A percentile compares a stretch with the other conserved stretches of the same genome.
phyloP scores from a whole-genome alignment of 352 stramenopile genomes.

The Phytophthora sojae region DNA sequence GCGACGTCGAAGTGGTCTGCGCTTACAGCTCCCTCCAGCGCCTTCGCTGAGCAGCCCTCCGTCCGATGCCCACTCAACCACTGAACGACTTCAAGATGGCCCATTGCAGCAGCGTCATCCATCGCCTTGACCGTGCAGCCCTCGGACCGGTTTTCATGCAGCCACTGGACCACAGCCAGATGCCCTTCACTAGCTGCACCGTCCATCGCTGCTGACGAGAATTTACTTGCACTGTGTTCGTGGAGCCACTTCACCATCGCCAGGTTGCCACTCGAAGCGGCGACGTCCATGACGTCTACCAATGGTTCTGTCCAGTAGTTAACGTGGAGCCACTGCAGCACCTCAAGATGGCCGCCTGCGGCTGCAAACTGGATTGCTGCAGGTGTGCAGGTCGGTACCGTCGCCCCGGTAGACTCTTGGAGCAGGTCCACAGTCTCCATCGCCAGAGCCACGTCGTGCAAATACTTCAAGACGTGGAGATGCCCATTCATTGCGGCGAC shows the following conservation, averaged over 20 bases:
- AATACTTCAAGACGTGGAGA: constrained; percentile 36
- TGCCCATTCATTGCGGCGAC: constrained; percentile 41
- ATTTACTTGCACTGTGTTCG: constrained; percentile 21
- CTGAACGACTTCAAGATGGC: constrained; percentile 32
- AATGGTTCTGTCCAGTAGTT: constrained; percentile 30
- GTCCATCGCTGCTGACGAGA: constrained; percentile 33
- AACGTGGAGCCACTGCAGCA: constrained; percentile 42
- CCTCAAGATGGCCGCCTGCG: constrained; percentile 22
- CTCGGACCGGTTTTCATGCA: constrained; percentile 29
- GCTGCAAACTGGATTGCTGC: constrained; percentile 30
- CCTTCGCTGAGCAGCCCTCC: constrained; percentile 35
- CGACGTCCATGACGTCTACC: constrained; percentile 31
- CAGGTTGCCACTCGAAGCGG: constrained; percentile 32
- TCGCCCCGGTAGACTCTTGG: neutral
- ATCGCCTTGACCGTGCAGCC: constrained; percentile 47
- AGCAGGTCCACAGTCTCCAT: constrained; percentile 11
- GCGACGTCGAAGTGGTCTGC: constrained; percentile 46
- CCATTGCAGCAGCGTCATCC: constrained; percentile 37
- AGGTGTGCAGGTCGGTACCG: constrained; percentile 19
- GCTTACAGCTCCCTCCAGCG: constrained; percentile 31
- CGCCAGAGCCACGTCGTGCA: constrained; percentile 23
- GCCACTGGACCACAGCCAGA: constrained; percentile 32
- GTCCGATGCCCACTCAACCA: constrained; percentile 31
- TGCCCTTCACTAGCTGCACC: constrained; percentile 28
- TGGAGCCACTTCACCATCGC: constrained; percentile 40